Percentiles rank a stretch among this genome's conserved stretches.
phyloP scores from a whole-genome alignment of 2,329 filamentous ascomycete genomes.

The Penicillium capsulatum region DNA sequence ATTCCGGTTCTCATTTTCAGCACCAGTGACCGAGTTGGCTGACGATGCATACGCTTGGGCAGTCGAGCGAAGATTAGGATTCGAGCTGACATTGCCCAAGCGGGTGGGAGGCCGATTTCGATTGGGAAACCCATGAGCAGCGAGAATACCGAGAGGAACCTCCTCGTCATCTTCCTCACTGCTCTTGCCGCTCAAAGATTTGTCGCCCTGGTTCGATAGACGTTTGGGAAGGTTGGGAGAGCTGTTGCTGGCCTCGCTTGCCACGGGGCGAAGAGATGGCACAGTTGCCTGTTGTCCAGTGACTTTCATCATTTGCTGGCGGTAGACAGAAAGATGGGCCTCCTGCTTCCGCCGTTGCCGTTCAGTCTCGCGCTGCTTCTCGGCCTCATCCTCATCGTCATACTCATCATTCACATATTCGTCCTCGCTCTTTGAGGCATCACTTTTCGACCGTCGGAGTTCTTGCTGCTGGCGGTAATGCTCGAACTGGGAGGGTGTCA shows the following conservation, averaged over 20 bases:
- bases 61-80: slow-evolving; percentile 65
- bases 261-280: slow-evolving; percentile 50
- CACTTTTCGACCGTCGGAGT: slow-evolving; percentile 58
- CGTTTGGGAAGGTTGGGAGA: slow-evolving; percentile 55
- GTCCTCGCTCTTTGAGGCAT: slow-evolving; percentile 46
- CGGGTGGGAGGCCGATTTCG: slow-evolving; percentile 70
- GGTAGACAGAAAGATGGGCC: slow-evolving; percentile 82
- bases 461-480: slow-evolving; percentile 66
- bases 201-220: slow-evolving; percentile 35
- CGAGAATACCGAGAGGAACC: slow-evolving; percentile 77
- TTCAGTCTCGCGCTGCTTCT: slow-evolving; percentile 67
- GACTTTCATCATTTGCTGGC: slow-evolving; percentile 95
- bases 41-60: slow-evolving; percentile 47
- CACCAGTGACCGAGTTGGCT: slow-evolving; percentile 56
- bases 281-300: slow-evolving; percentile 65
- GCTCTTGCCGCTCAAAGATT: slow-evolving; percentile 38
- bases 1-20: slow-evolving; percentile 44
- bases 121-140: slow-evolving; percentile 81
- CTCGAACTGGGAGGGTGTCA: slow-evolving; percentile 87
- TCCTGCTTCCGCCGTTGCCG: slow-evolving; percentile 83
- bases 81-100: slow-evolving; percentile 61
- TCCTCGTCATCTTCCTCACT: slow-evolving; percentile 74
- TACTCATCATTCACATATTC: slow-evolving; percentile 60
- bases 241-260: slow-evolving; percentile 57
- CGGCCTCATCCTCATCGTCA: slow-evolving; percentile 73